Evolutionary conservation across 2,329 filamentous ascomycete species (phyloP), one percentile per base, ranked within the genome.

Genomic region (Aspergillus latus): DNA sequence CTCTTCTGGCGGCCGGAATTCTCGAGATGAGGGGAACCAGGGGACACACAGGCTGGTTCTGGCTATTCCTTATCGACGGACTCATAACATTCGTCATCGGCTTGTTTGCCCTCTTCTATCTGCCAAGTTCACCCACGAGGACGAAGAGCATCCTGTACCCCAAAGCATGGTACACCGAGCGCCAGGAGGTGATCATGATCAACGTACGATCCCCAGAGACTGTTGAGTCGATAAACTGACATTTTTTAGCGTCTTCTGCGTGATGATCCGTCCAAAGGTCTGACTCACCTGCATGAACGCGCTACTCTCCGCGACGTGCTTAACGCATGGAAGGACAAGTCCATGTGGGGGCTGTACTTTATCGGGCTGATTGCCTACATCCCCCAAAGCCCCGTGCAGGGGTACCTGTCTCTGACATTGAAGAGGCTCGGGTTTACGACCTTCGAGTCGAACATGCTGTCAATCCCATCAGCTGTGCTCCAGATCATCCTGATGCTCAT

Each of bases 371-470:
- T 64, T 21, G 64, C 66, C 29, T 68, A 66, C 34, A 82, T 83
- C 52, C 80, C 81, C 1, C 78, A 78, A 9, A 70, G 73, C 1
- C 80, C 78, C 1, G 74, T 80, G 0, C 68, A 72, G 34, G 73
- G 74, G 0, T 85, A 85, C 56, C 70, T 87, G 7, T 83, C 83
- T 0, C 74, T 85, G 9, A 83, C 80, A 0, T 74, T 87, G 2
- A 65, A 61, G 47, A 53, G 60, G 2, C 61, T 70, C 34, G 68
- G 66, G 9, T 71, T 69, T 56, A 61, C 63, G 5, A 67, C 65
- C 1, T 71, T 71, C 58, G 62, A 70, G 44, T 57, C 68, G 2
- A 71, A 70, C 56, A 67, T 71, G 66, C 63, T 71, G 1, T 60
- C 62, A 2, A 67, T 70, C 37, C 68, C 68, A 3, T 66, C 62